phyloP scores from a whole-genome alignment of 1,284 basidiomycete genomes.

The Boletus mariae region DNA sequence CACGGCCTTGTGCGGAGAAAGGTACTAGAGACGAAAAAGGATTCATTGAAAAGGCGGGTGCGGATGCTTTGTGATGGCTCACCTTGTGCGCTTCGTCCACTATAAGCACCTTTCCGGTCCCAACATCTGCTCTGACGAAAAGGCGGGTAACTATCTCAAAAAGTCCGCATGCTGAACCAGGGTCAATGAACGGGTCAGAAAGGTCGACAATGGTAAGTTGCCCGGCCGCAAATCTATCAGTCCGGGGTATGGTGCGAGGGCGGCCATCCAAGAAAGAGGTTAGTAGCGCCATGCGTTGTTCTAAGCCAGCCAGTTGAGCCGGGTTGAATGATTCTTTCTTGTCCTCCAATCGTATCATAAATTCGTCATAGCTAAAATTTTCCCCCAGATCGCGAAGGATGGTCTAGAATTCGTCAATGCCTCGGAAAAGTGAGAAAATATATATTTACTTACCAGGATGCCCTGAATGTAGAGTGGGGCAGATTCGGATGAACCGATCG shows the following conservation, averaged over 20 bases:
- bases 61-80: conserved; percentile 6
- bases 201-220: conserved; percentile 63
- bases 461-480: conserved; percentile 67
- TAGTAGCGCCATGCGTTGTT: conserved; percentile 57
- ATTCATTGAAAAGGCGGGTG: not conserved
- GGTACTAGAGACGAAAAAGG: conserved; percentile 44
- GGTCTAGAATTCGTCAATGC: conserved; percentile 23
- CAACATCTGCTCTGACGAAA: conserved; percentile 60
- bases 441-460: conserved; percentile 43
- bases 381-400: conserved; percentile 50
- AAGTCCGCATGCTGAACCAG: conserved; percentile 59
- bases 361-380: conserved; percentile 42
- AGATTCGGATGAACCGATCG: conserved; percentile 52
- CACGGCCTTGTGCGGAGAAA: conserved; percentile 44
- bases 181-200: conserved; percentile 70
- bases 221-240: conserved; percentile 45
- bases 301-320: conserved; percentile 47
- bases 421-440: not conserved
- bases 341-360: conserved; percentile 44
- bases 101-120: conserved; percentile 65
- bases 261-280: conserved; percentile 47
- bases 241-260: conserved; percentile 7
- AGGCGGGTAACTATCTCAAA: conserved; percentile 67
- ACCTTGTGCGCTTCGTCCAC: conserved; percentile 78
- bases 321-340: conserved; percentile 52